Percentiles rank a stretch among this genome's conserved stretches.
Conservation (phyloP, 1,139 yeast genomes). For the Magnusiomyces suaveolens region DNA sequence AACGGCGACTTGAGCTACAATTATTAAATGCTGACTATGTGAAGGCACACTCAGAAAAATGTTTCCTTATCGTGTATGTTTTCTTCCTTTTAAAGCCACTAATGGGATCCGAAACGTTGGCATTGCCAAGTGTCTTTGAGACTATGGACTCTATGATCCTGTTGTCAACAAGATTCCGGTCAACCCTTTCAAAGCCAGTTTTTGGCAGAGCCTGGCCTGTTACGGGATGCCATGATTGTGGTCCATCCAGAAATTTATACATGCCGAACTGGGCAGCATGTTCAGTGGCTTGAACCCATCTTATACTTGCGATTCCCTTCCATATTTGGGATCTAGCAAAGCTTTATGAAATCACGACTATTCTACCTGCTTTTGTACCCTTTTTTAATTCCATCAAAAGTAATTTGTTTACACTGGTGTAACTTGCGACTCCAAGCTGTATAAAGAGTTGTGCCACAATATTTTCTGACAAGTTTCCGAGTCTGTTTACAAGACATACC, state of each 20-base stretch:
- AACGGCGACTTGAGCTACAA: conserved; percentile 76
- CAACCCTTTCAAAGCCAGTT: conserved; percentile 94
- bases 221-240: conserved; percentile 75
- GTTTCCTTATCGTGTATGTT: conserved; percentile 67
- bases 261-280: conserved; percentile 83
- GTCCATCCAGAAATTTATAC: conserved; percentile 77
- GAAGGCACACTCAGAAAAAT: conserved; percentile 63
- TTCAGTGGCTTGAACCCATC: conserved; percentile 88
- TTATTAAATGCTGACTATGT: conserved; percentile 93
- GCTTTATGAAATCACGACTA: conserved; percentile 22
- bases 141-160: conserved; percentile 97
- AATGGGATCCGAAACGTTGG: conserved; percentile 89
- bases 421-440: no score
- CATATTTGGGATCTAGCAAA: no score
- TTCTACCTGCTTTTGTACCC: background rate
- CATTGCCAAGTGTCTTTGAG: conserved; percentile 92
- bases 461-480: no score
- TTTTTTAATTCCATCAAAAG: background rate
- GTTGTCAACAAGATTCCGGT: conserved; percentile 95
- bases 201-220: conserved; percentile 77
- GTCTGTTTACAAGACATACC: no score
- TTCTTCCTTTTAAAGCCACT: conserved; percentile 66
- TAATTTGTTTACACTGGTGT: no score
- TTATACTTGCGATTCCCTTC: conserved; percentile 70
- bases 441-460: no score